Percentiles rank a stretch among this genome's conserved stretches.
These are phyloP conservation scores for Pinus taeda DNA, from an alignment of 75 land plant species.

Conservation along the genomic window DNA sequence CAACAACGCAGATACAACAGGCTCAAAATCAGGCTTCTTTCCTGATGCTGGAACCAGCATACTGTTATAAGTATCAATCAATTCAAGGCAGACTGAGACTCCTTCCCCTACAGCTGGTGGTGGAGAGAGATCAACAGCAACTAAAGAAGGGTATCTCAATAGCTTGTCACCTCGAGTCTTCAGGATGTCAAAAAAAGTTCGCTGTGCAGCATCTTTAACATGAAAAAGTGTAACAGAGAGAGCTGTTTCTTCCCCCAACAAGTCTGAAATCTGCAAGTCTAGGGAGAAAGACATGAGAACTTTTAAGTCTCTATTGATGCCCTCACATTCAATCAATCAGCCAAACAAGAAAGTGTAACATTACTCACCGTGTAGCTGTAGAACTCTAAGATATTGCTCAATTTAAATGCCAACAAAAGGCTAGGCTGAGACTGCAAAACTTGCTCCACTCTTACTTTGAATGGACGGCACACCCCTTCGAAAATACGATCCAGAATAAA, in stretches of 20 bases:
- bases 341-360: neutral
- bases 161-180: constrained; percentile 89
- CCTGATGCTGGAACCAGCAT: constrained; percentile 94
- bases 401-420: constrained; percentile 80
- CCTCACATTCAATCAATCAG: constrained; percentile 1
- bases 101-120: constrained; percentile 93
- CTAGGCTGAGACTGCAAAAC: constrained; percentile 95
- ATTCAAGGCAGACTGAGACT: constrained; percentile 71
- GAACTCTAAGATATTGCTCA: constrained; percentile 85
- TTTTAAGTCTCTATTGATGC: neutral
- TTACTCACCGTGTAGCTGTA: constrained; percentile 77
- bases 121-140: constrained; percentile 94
- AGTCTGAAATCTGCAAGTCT: constrained; percentile 65
- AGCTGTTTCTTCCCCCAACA: constrained; percentile 84
- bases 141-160: constrained; percentile 75
- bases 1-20: constrained; percentile 77
- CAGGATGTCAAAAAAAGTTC: constrained; percentile 86
- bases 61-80: constrained; percentile 75
- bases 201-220: constrained; percentile 83
- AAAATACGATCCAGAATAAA: constrained; percentile 95
- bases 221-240: constrained; percentile 73
- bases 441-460: constrained; percentile 98
- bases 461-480: constrained; percentile 98
- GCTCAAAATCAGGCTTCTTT: constrained; percentile 80
- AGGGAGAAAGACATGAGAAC: constrained; percentile 5